Percentiles rank a stretch among this genome's conserved stretches.
Evolutionary conservation across 2,329 filamentous ascomycete species (phyloP).

Genomic region (Plenodomus lindquistii): DNA sequence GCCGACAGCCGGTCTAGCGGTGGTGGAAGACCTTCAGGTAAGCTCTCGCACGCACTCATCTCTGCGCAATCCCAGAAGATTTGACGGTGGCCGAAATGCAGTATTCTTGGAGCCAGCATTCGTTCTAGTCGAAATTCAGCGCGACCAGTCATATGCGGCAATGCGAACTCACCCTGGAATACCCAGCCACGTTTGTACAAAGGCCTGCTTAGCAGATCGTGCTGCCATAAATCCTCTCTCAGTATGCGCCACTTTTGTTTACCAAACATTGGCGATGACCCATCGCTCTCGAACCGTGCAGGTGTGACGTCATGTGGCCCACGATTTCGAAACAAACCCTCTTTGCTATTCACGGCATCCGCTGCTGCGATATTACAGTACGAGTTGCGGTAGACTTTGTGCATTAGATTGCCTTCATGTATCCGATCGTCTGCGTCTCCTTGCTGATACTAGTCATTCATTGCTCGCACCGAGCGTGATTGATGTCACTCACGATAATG

Average conservation of each 20-base stretch:
- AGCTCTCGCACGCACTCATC: constrained; percentile 14
- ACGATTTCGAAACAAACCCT: constrained; percentile 24
- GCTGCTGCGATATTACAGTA: constrained; percentile 33
- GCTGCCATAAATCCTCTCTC: constrained; percentile 8
- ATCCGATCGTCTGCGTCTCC: constrained; percentile 15
- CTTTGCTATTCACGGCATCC: constrained; percentile 17
- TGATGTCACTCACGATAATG: constrained; percentile 8
- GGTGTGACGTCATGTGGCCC: constrained; percentile 4
- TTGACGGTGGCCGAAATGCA: constrained; percentile 19
- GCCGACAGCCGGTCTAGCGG: constrained; percentile 10
- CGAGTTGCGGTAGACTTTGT: constrained; percentile 28
- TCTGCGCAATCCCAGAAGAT: constrained; percentile 25
- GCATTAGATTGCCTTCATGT: constrained; percentile 24
- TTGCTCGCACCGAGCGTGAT: background rate
- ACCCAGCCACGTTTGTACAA: constrained; percentile 15
- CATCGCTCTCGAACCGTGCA: constrained; percentile 2
- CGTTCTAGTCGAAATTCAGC: constrained; percentile 7
- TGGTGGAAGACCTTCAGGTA: constrained; percentile 8
- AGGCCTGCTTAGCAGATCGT: background rate
- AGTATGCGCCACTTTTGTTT: constrained; percentile 16
- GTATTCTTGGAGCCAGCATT: constrained; percentile 16
- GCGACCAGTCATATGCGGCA: background rate
- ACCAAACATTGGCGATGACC: constrained; percentile 1
- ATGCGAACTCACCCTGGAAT: constrained; percentile 10
- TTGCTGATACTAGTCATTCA: constrained; percentile 5